phyloP scores from a whole-genome alignment of 1,139 yeast species.

The Sporopachydermia cereana region DNA sequence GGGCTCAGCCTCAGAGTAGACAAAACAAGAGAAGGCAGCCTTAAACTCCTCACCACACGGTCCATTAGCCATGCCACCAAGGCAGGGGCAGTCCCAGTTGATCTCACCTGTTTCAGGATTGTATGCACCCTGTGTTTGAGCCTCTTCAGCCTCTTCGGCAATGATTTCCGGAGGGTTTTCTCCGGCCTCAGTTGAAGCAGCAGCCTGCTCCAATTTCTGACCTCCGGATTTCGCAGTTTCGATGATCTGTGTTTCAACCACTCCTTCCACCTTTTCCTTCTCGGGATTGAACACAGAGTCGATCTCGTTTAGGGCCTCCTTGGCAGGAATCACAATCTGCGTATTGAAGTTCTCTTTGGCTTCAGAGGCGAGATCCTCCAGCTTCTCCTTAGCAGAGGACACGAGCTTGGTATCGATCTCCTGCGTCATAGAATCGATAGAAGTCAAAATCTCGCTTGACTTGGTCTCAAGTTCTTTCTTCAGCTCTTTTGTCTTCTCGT shows the following conservation, averaged over 20 bases:
- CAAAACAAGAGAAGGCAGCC: conserved; percentile 92
- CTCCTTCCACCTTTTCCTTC: neutral
- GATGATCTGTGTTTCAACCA: no score
- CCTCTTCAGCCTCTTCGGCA: conserved; percentile 8
- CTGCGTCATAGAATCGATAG: neutral
- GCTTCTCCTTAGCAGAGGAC: neutral
- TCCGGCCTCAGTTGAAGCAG: neutral
- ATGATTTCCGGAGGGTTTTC: neutral
- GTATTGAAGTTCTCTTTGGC: neutral
- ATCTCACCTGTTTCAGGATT: conserved; percentile 98
- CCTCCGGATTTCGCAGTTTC: neutral
- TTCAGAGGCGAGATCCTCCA: neutral
- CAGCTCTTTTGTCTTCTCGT: neutral
- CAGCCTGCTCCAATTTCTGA: neutral
- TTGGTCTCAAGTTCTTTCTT: neutral
- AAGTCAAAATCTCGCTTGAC: neutral
- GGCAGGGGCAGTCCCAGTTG: conserved; percentile 99
- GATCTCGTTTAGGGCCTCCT: neutral
- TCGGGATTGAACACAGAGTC: neutral
- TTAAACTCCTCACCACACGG: conserved; percentile 98
- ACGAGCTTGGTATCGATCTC: neutral
- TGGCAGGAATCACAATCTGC: neutral
- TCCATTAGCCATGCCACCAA: conserved; percentile 98
- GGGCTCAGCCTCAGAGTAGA: conserved; percentile 90
- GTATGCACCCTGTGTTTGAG: conserved; percentile 51